These are phyloP conservation scores for Kluyveromyces wickerhamii DNA, from an alignment of 805 yeast species.

Conservation along the genomic window DNA sequence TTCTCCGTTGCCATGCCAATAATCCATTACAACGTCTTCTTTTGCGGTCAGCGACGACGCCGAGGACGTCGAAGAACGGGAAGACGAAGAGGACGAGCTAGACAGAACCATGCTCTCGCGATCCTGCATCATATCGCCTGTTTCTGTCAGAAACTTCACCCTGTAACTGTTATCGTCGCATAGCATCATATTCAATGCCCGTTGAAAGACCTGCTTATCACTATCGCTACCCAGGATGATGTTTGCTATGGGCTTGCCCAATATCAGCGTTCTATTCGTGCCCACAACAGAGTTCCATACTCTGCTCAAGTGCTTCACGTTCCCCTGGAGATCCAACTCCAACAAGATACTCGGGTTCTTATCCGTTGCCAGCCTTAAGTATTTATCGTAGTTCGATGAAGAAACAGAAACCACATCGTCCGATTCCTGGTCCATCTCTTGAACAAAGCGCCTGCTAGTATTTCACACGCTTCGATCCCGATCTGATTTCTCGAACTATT, in stretches of 20 bases:
- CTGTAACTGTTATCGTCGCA: slow-evolving; percentile 69
- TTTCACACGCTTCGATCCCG: too few species aligned
- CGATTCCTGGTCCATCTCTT: slow-evolving; percentile 1
- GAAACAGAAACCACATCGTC: slow-evolving; percentile 11
- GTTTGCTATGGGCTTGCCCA: slow-evolving; percentile 47
- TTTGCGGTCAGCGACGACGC: background rate
- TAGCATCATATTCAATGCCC: slow-evolving; percentile 65
- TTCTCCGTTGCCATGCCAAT: slow-evolving; percentile 38
- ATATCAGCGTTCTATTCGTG: slow-evolving; percentile 46
- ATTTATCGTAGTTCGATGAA: slow-evolving; percentile 35
- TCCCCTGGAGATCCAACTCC: slow-evolving; percentile 76
- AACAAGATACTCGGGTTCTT: slow-evolving; percentile 68
- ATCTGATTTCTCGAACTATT: too few species aligned
- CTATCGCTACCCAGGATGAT: slow-evolving; percentile 57
- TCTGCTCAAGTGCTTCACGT: slow-evolving; percentile 62
- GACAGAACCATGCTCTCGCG: background rate
- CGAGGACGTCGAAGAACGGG: background rate
- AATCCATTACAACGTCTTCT: slow-evolving; percentile 10
- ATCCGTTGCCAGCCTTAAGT: slow-evolving; percentile 55
- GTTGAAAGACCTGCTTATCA: slow-evolving; percentile 59
- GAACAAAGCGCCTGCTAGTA: too few species aligned
- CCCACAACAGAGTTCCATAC: slow-evolving; percentile 80
- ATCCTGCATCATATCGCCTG: slow-evolving; percentile 5
- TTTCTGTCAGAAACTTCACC: slow-evolving; percentile 51
- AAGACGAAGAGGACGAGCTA: background rate